A percentile compares a stretch with the other conserved stretches of the same genome.
phyloP scores from a whole-genome alignment of 2,329 filamentous ascomycete genomes.

The Myriosclerotinia curreyana region DNA sequence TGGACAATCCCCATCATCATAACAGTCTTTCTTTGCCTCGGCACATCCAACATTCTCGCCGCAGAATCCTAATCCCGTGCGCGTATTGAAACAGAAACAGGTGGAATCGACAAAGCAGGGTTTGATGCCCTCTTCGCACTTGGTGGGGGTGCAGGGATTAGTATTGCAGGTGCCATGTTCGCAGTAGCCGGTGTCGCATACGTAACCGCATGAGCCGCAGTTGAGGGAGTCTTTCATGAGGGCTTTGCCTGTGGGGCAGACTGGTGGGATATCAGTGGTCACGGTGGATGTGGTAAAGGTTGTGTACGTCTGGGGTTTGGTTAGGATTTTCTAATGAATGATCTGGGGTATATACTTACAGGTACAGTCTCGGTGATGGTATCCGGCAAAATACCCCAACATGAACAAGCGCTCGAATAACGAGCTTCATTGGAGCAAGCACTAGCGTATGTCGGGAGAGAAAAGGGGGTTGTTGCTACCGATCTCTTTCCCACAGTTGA shows the following conservation, averaged over 20 bases:
- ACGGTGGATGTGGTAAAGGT: constrained; percentile 13
- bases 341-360: neutral
- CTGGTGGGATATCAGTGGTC: neutral
- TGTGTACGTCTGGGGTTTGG: neutral
- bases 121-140: constrained; percentile 17
- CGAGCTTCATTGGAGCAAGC: constrained; percentile 15
- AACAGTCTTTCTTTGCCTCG: neutral
- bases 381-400: constrained; percentile 19
- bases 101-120: constrained; percentile 9
- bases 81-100: constrained; percentile 19
- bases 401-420: constrained; percentile 23
- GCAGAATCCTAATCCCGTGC: constrained; percentile 9
- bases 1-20: constrained; percentile 18
- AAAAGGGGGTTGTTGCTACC: constrained; percentile 2
- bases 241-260: constrained; percentile 13
- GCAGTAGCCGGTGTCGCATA: constrained; percentile 19
- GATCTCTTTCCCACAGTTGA: constrained; percentile 15
- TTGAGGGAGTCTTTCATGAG: constrained; percentile 18
- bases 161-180: constrained; percentile 20
- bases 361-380: neutral
- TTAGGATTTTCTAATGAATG: neutral
- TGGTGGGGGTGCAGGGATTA: neutral
- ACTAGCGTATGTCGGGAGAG: constrained; percentile 22
- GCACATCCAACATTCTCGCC: constrained; percentile 11
- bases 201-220: constrained; percentile 17